Percentiles rank a stretch among this genome's conserved stretches.
phyloP scores from a whole-genome alignment of 805 yeast genomes.

The Yarrowia keelungensis region DNA sequence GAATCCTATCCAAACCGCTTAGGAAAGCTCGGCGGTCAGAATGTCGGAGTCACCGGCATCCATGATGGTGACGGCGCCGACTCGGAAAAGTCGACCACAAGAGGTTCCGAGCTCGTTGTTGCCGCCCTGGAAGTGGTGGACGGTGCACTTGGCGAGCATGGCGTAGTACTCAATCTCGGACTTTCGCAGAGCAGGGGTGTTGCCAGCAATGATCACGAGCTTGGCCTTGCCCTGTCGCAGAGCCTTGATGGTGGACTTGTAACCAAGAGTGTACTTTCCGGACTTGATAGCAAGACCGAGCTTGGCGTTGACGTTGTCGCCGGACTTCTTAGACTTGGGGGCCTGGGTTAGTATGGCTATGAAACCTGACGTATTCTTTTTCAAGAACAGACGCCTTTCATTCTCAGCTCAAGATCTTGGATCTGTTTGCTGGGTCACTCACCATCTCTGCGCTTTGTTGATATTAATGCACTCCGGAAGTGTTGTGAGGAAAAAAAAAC shows the following conservation, averaged over 20 bases:
- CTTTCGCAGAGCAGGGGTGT: conserved; percentile 99
- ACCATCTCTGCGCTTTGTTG: conserved; percentile 93
- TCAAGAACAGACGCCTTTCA: too few species aligned
- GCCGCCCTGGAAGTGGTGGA: conserved; percentile 99
- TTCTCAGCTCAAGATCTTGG: conserved; percentile 8
- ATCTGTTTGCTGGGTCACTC: conserved; percentile 59
- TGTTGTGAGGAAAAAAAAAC: conserved; percentile 32
- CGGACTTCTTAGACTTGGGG: conserved; percentile 89
- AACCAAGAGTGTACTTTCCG: conserved; percentile 99
- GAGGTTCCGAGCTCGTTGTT: conserved; percentile 99
- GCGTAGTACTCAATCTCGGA: conserved; percentile 99
- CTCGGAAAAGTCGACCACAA: conserved; percentile 99
- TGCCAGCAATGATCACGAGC: conserved; percentile 96
- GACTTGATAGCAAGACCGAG: conserved; percentile 98
- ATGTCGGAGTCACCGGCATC: conserved; percentile 99
- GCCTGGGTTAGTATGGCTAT: conserved; percentile 60
- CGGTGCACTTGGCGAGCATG: conserved; percentile 97
- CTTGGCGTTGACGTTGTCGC: conserved; percentile 97
- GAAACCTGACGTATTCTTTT: background rate
- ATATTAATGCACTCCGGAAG: conserved; percentile 83
- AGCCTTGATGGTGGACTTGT: conserved; percentile 98
- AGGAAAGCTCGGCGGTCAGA: conserved; percentile 54
- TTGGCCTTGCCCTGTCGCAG: conserved; percentile 99
- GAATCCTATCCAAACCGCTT: background rate
- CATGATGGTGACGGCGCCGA: conserved; percentile 92